Evolutionary conservation across 352 stramenopile species (phyloP), one percentile per base, ranked within the genome.

Genomic region (Bremia lactucae): DNA sequence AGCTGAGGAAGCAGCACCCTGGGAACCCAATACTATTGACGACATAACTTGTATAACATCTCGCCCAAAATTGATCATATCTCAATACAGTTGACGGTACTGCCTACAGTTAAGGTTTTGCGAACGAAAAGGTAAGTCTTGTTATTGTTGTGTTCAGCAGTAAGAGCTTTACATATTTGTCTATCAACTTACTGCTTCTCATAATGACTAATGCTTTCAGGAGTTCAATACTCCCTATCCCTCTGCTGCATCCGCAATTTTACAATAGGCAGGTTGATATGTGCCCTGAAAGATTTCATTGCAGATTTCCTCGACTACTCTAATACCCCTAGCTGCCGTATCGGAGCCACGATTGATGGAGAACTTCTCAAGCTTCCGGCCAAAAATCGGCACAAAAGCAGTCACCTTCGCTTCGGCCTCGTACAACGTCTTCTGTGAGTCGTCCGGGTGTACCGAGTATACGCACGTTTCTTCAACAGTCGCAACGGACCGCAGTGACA

Each of bases 231-330:
- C 45, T 18, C 46, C 11, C n/a, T 38, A 46, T 19, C 44, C 26
- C 22, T 40, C 37, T 0, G 47, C 39, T 5, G 31, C 31, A 6
- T 40, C 35, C 15, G 41, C 29, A 2, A 70, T 52, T 24, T 87
- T 72, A 40, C 77, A 90, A 15, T 76, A 59, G 8, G 71, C 56
- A 5, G 76, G 71, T 31, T 72, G 66, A 36, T 87, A 89, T 19
- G 71, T 88, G 26, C 79, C 79, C 40, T 92, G 62, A 41, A 89
- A 92, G 55, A 92, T 88, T 42, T 92, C 74, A 33, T 83, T 65
- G 61, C 79, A 92, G 54, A 92, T 84, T 21, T 61, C 55, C 46
- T 92, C 79, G 37, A 92, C 68, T 15, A 74, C 76, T 36, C 71
- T 61, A 42, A 92, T 87, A 43, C 79, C 79, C 54, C 86, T 87